Evolutionary conservation across 2,329 filamentous ascomycete species (phyloP).

Genomic region (Coleophoma eucalyptorum): DNA sequence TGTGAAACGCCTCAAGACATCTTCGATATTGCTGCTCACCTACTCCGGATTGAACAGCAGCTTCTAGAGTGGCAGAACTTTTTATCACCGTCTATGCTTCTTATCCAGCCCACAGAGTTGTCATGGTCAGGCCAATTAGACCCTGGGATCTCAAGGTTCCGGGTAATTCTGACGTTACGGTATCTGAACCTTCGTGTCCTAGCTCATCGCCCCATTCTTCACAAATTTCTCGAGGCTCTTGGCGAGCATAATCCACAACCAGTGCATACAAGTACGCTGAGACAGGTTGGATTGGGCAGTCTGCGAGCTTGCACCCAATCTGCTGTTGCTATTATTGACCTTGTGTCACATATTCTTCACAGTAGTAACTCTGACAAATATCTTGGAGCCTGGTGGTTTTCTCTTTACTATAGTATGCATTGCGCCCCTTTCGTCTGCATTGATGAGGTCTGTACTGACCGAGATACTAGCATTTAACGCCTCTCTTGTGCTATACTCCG

Average conservation of each 20-base stretch:
- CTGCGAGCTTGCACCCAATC: constrained; percentile 26
- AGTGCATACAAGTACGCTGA: constrained; percentile 20
- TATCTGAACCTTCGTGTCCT: constrained; percentile 37
- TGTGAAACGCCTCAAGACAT: constrained; percentile 21
- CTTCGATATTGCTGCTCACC: constrained; percentile 26
- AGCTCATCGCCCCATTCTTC: constrained; percentile 35
- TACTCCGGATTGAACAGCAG: constrained; percentile 34
- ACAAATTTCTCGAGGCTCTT: constrained; percentile 29
- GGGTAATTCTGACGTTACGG: constrained; percentile 38
- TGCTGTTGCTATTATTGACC: constrained; percentile 30
- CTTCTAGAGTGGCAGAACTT: constrained; percentile 32
- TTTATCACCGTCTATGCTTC: constrained; percentile 25
- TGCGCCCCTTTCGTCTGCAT: no score
- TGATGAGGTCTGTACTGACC: no score
- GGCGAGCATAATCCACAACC: constrained; percentile 4
- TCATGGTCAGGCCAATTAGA: no score
- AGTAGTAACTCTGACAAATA: constrained; percentile 8
- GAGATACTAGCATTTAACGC: no score
- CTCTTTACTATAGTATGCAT: constrained; percentile 34
- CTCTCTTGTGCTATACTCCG: no score
- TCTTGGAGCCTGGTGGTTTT: constrained; percentile 37
- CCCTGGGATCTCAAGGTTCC: no score
- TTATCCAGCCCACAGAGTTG: constrained; percentile 22
- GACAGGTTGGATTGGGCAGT: constrained; percentile 29
- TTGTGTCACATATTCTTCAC: constrained; percentile 22